These are phyloP conservation scores for Excoecaria cochinchinensis DNA, from an alignment of 345 rosid species.

Conservation along the genomic window DNA sequence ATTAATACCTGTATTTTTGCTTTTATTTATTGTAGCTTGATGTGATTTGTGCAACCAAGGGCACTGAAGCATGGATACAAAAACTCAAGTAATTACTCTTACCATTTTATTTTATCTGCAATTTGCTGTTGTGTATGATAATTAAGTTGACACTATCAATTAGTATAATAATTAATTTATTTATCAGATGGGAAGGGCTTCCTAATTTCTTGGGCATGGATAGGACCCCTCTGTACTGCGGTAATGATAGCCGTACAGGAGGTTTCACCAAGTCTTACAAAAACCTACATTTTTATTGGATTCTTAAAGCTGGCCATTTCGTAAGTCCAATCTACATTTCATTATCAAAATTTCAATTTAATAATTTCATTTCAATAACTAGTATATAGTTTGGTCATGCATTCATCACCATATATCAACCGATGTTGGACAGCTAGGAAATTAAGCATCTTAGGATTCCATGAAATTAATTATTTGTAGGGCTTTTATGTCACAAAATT, in stretches of 20 bases:
- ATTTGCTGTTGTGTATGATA: too few relatives aligned
- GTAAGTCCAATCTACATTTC: conserved; percentile 44
- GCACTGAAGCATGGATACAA: conserved; percentile 84
- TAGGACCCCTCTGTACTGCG: conserved; percentile 62
- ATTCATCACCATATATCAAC: too few relatives aligned
- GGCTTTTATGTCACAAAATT: too few relatives aligned
- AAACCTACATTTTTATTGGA: conserved; percentile 83
- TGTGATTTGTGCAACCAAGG: conserved; percentile 78
- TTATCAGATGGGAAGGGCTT: conserved; percentile 77
- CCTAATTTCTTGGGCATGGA: conserved; percentile 35
- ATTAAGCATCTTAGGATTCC: too few relatives aligned
- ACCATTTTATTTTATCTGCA: background rate
- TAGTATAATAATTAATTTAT: background rate
- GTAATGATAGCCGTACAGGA: conserved; percentile 41
- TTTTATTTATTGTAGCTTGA: conserved; percentile 50
- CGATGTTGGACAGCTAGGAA: too few relatives aligned
- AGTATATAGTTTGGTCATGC: background rate
- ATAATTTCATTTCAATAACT: background rate
- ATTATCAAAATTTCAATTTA: background rate
- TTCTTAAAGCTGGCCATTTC: conserved; percentile 96
- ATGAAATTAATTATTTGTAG: too few relatives aligned
- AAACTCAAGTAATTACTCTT: conserved; percentile 63
- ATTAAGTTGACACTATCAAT: background rate
- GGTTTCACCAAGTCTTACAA: conserved; percentile 73
- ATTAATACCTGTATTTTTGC: background rate